Evolutionary conservation across 768 basidiomycete genomes (phyloP).

Genomic region (Leccinum incarnatum): DNA sequence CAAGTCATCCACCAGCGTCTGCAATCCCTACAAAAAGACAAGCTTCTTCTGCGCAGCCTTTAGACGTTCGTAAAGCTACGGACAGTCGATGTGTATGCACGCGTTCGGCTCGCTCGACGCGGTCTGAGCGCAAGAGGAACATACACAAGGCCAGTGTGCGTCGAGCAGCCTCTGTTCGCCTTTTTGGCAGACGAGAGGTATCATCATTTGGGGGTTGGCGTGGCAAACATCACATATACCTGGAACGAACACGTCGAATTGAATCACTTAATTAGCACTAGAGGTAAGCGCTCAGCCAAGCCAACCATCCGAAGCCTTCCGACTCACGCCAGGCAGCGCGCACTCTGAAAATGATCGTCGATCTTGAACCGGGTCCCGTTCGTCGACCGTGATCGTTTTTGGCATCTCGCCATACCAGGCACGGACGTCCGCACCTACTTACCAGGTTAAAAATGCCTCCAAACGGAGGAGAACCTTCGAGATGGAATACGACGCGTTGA

Average conservation of each 20-base stretch:
- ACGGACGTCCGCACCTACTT: slow-evolving; percentile 71
- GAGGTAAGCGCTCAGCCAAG: background rate
- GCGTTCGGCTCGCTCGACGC: slow-evolving; percentile 56
- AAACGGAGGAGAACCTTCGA: slow-evolving; percentile 80
- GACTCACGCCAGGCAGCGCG: slow-evolving; percentile 70
- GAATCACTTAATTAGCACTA: too few relatives aligned
- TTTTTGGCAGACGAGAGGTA: slow-evolving; percentile 51
- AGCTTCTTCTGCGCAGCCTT: slow-evolving; percentile 45
- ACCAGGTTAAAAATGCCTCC: slow-evolving; percentile 88
- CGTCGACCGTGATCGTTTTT: slow-evolving; percentile 42
- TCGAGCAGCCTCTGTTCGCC: slow-evolving; percentile 55
- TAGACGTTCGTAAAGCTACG: slow-evolving; percentile 72
- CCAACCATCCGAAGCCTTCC: slow-evolving; percentile 51
- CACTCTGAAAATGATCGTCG: slow-evolving; percentile 71
- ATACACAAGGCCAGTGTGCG: slow-evolving; percentile 54
- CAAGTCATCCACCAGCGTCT: slow-evolving; percentile 30
- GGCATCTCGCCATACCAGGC: slow-evolving; percentile 90
- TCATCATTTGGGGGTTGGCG: slow-evolving; percentile 47
- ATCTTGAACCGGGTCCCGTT: slow-evolving; percentile 50
- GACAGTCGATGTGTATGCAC: slow-evolving; percentile 86
- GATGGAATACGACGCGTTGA: slow-evolving; percentile 91
- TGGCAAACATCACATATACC: slow-evolving; percentile 38
- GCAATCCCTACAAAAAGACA: slow-evolving; percentile 28
- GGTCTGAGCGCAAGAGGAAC: slow-evolving; percentile 63
- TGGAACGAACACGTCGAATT: too few relatives aligned